Base-by-base conservation (phyloP, 23 red algal genomes). In the Gracilaria domingensis region DNA sequence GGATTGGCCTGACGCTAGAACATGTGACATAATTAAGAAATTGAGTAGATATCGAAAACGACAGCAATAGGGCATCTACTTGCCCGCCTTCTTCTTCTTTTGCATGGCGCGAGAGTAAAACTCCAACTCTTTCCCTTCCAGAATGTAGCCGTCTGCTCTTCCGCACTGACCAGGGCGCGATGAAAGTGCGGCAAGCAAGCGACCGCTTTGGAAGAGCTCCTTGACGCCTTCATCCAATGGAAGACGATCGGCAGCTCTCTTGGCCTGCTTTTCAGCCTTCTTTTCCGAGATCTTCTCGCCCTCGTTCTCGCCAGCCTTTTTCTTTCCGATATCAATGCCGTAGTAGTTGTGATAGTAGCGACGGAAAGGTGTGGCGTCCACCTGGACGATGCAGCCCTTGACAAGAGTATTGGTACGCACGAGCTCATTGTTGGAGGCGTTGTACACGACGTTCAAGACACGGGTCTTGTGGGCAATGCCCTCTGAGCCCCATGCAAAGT, bases 401-500 rank as follows among this genome's bases (percentile, higher is more conserved):
- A 99, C 97, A 1, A 99, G 94, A 34, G 97, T 99, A 53, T 99
- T 99, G 25, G 97, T 99, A 28, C 97, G 89, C 44, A 99, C 97
- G 40, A 99, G 84, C 57, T 99, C 97, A 61, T 99, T 99, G 81
- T 99, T 99, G 44, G 93, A 96, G 9, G 97, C 97, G 59, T 99
- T 99, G 86, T 99, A 99, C 26, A 96, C 95, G 1, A 99, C 97
- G 65, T 90, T 91, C 20, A 99, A 66, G 54, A 99, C 89, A 33
- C 97, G 84, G 36, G 94, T 89, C 66, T 99, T 99, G 39, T 73
- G 74, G 38, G 91, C 86, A 54, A 79, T 66, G 4, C 90, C 85
- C 83, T 99, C 94, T n/a, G 94, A 96, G 2, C 88, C 84, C 97
- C 97, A 99, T 29, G 93, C 78, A 80, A 96, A 99, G 80, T 96